A percentile compares a stretch with the other conserved stretches of the same genome.
Evolutionary conservation across 441 rosid species (phyloP).

Genomic region (Heliophila coronopifolia): DNA sequence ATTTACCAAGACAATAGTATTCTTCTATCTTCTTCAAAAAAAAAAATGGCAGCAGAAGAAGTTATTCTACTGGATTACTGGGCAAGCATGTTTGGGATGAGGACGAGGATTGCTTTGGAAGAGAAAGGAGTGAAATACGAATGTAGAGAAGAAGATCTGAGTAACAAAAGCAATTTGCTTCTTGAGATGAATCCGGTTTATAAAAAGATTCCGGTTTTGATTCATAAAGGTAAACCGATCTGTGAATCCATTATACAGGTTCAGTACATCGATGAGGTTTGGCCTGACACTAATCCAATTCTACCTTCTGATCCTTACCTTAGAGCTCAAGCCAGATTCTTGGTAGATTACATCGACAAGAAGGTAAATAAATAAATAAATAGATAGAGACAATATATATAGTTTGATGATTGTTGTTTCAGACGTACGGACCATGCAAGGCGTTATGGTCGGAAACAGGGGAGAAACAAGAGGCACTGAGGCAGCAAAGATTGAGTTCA

Average conservation of each 20-base stretch:
- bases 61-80: constrained; percentile 29
- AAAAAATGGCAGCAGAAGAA: constrained; percentile 18
- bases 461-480: constrained; percentile 12
- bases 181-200: constrained; percentile 30
- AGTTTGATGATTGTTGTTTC: too few species aligned
- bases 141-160: constrained; percentile 26
- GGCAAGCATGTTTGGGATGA: constrained; percentile 30
- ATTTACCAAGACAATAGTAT: too few species aligned
- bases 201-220: constrained; percentile 29
- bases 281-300: constrained; percentile 20
- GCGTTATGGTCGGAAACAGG: constrained; percentile 6
- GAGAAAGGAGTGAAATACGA: constrained; percentile 29
- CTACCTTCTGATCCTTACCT: constrained; percentile 34
- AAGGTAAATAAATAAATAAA: too few species aligned
- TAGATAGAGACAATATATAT: too few species aligned
- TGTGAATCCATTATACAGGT: constrained; percentile 33
- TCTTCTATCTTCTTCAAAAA: too few species aligned
- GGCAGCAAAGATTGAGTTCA: not conserved
- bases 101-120: constrained; percentile 27
- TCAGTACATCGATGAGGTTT: constrained; percentile 34
- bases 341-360: constrained; percentile 28
- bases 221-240: constrained; percentile 30
- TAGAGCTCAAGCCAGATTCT: constrained; percentile 32
- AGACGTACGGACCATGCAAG: constrained; percentile 4
- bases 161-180: constrained; percentile 29